Conservation (phyloP, 495 filamentous ascomycete genomes). For the Tuber calosporum region DNA sequence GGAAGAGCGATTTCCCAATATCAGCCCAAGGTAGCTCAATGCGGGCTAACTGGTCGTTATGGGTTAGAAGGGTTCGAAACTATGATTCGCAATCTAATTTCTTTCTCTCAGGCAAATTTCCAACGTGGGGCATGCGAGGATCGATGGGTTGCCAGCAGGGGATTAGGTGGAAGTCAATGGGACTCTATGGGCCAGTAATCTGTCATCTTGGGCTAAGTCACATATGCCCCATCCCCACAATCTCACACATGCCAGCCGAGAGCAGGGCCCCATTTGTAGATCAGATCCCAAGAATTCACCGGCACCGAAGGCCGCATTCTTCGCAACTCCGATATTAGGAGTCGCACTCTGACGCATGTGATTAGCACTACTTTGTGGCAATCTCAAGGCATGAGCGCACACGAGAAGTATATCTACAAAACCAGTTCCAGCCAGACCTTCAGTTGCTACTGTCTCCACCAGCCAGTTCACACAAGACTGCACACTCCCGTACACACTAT, state of each 20-base stretch:
- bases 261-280: not conserved
- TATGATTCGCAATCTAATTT: not conserved
- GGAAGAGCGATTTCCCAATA: not conserved
- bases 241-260: not conserved
- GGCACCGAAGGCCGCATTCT: not conserved
- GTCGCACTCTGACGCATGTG: not conserved
- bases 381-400: not conserved
- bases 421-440: not conserved
- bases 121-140: not conserved
- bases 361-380: not conserved
- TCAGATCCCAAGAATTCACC: not conserved
- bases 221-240: not conserved
- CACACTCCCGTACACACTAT: not conserved
- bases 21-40: not conserved
- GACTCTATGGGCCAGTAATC: not conserved
- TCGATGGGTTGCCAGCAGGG: not conserved
- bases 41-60: not conserved
- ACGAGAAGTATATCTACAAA: not conserved
- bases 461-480: not conserved
- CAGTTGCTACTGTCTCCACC: not conserved
- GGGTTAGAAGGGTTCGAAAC: not conserved
- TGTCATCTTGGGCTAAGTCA: not conserved
- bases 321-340: not conserved
- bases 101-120: not conserved
- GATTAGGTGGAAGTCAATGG: not conserved